Percentiles rank a stretch among this genome's conserved stretches.
Conservation (phyloP, 2,329 filamentous ascomycete genomes). For the Aspergillus alliaceus region DNA sequence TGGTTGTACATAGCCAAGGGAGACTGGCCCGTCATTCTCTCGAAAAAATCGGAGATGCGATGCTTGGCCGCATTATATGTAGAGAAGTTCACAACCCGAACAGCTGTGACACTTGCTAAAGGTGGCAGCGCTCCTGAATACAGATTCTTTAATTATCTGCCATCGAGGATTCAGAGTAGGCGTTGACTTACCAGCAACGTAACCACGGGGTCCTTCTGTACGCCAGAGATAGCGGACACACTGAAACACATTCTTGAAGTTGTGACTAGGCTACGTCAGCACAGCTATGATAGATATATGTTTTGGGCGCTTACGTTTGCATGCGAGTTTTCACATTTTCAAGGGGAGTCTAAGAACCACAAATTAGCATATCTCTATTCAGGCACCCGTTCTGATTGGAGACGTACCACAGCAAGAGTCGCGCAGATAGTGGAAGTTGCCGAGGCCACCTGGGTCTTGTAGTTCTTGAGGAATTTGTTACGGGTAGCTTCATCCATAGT, state of each 20-base stretch:
- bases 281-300: neutral
- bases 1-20: slow-evolving; percentile 43
- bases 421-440: slow-evolving; percentile 46
- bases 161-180: neutral
- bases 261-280: slow-evolving; percentile 35
- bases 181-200: slow-evolving; percentile 44
- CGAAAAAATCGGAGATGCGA: slow-evolving; percentile 39
- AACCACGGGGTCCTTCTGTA: slow-evolving; percentile 48
- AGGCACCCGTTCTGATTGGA: neutral
- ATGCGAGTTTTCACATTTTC: slow-evolving; percentile 52
- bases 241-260: slow-evolving; percentile 45
- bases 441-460: slow-evolving; percentile 48
- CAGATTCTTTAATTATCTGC: slow-evolving; percentile 1
- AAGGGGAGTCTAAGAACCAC: slow-evolving; percentile 40
- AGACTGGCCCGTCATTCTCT: slow-evolving; percentile 41
- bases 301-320: slow-evolving; percentile 43
- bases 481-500: slow-evolving; percentile 41
- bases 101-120: slow-evolving; percentile 46
- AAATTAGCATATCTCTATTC: slow-evolving; percentile 12
- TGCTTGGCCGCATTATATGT: slow-evolving; percentile 47
- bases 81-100: slow-evolving; percentile 48
- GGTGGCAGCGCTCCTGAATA: slow-evolving; percentile 44
- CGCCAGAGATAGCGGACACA: slow-evolving; percentile 48
- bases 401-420: slow-evolving; percentile 46
- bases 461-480: slow-evolving; percentile 46